A percentile compares a stretch with the other conserved stretches of the same genome.
These are phyloP conservation scores for Brassica rapa DNA, from an alignment of 345 rosid genomes.

Conservation along the genomic window DNA sequence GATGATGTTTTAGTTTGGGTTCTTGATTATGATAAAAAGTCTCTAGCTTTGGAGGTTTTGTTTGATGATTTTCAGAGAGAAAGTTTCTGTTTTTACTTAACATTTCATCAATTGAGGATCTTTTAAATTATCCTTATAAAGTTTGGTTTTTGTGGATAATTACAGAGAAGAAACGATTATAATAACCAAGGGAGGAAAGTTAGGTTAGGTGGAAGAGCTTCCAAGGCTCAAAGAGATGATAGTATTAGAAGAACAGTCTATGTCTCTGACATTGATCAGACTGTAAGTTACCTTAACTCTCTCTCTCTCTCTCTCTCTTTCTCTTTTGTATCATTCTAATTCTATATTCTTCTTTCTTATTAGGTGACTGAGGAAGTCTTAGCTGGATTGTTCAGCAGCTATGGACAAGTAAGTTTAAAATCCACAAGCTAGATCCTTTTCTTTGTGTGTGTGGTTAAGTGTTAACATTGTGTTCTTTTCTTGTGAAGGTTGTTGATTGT, in stretches of 20 bases:
- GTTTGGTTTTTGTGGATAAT: constrained; percentile 16
- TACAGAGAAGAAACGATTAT: constrained; percentile 61
- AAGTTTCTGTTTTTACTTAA: not conserved
- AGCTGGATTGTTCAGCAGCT: constrained; percentile 71
- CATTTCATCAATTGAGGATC: not conserved
- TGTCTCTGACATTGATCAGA: constrained; percentile 44
- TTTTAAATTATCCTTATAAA: not conserved
- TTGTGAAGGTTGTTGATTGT: constrained; percentile 84
- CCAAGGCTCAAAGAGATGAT: constrained; percentile 55
- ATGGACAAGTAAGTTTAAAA: constrained; percentile 68
- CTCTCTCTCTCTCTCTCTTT: constrained; percentile 12
- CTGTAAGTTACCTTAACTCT: constrained; percentile 31
- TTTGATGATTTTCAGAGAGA: not conserved
- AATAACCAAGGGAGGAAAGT: constrained; percentile 60
- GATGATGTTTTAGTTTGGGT: not conserved
- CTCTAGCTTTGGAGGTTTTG: constrained; percentile 14
- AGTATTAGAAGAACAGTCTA: constrained; percentile 46
- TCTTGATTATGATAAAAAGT: not conserved
- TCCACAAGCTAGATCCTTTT: not conserved
- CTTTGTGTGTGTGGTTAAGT: not conserved
- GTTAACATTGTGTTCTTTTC: constrained; percentile 12
- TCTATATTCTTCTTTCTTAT: not conserved
- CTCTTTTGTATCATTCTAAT: not conserved
- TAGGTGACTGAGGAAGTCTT: constrained; percentile 88
- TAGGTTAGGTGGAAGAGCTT: constrained; percentile 61